Base-by-base conservation (phyloP, 768 basidiomycete species). In the Naganishia vaughanmartiniae region DNA sequence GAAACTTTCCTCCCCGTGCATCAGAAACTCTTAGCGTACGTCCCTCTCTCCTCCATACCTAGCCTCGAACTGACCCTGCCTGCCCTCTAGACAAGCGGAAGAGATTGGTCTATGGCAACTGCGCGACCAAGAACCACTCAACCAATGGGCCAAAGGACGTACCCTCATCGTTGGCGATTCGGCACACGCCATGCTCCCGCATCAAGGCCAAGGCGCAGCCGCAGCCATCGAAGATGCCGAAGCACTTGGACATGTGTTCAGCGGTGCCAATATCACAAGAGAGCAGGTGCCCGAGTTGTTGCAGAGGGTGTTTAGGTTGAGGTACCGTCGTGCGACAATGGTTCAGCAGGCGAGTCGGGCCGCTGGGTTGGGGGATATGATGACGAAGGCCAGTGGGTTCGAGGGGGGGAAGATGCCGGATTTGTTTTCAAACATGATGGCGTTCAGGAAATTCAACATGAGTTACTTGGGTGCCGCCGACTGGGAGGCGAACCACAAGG, bases 141-240 rank as follows among this genome's bases (percentile, higher is more conserved):
- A 30, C 7, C 54, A 67, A 24, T 73, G 74, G 74, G 67, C 58
- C 14, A 70, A 73, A 31, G 74, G 66, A 19, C 24, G 46, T 2
- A 46, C 67, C 19, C 72, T 75, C 54, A 54, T 75, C 46, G 67
- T 75, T 45, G 74, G 74, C 26, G 74, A 75, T 42, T 70, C 74
- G 1, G 68, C 68, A 0, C 74, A 75, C 30, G 73, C 72, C 26
- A 70, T 70, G 70, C 70, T 70, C 30, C 70, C 70, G 21, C 70
- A 75, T 28, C 74, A 75, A 58, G 74, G 74, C 0, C 74, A 75
- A 42, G 74, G 74, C 9, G 74, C 69, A 5, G 67, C 70, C 0
- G 70, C 72, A 36, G 66, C 72, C 2, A 42, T 75, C 68, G 74
- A 75, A 42, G 74, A 75, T 51, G 74, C 74, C 42, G 74, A 75